phyloP scores from a whole-genome alignment of 495 filamentous ascomycete species.

The Tuber indicum region DNA sequence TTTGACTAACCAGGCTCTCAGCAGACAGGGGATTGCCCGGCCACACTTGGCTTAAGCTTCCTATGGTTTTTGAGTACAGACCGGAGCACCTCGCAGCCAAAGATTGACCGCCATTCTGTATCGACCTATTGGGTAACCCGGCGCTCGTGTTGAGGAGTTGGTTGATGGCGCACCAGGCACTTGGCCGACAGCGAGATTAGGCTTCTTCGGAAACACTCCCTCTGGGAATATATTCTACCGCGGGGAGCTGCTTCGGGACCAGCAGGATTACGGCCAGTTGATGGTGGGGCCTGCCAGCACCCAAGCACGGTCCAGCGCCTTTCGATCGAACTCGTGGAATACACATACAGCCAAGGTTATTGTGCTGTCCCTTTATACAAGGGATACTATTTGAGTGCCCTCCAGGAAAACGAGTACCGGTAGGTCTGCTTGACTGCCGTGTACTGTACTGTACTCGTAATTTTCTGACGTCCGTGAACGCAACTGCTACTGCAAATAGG shows the following conservation, averaged over 20 bases:
- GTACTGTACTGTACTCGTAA: no score
- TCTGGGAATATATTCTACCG: background rate
- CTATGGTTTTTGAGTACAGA: background rate
- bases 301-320: background rate
- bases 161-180: background rate
- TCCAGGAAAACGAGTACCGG: background rate
- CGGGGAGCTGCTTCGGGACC: background rate
- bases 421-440: background rate
- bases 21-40: background rate
- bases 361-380: background rate
- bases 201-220: background rate
- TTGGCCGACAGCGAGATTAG: background rate
- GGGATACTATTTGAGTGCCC: background rate
- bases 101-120: background rate
- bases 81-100: background rate
- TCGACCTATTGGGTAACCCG: background rate
- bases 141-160: background rate
- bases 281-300: background rate
- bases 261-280: background rate
- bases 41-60: background rate
- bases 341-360: background rate
- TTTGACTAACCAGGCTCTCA: background rate
- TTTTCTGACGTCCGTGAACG: no score
- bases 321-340: background rate
- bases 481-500: no score